Evolutionary conservation across 139 green algal genomes (phyloP).

Genomic region (Yamagishiella unicocca): DNA sequence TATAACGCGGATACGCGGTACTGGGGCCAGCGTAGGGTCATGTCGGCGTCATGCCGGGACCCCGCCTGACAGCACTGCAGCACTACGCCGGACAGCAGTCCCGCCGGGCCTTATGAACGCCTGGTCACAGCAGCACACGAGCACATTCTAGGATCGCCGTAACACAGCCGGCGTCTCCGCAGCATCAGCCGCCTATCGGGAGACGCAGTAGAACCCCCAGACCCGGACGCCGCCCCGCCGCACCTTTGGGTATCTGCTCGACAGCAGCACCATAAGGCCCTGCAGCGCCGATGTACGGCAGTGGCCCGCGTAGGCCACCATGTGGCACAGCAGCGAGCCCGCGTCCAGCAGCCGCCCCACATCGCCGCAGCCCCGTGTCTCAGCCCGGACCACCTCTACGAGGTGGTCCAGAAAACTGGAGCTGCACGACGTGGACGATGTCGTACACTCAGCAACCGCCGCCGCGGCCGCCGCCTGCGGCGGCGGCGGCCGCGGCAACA

Average conservation of each 20-base stretch:
- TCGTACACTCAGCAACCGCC: conserved; percentile 23
- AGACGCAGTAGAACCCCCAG: too few relatives aligned
- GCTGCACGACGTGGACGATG: not conserved
- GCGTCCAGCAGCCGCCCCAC: conserved; percentile 74
- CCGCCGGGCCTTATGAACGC: too few relatives aligned
- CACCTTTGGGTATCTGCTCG: conserved; percentile 75
- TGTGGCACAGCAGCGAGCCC: conserved; percentile 38
- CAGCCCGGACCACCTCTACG: conserved; percentile 63
- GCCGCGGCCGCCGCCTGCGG: not conserved
- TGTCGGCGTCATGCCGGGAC: too few relatives aligned
- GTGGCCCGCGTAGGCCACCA: conserved; percentile 40
- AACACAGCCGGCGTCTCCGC: too few relatives aligned
- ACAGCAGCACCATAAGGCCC: conserved; percentile 74
- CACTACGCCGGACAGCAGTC: too few relatives aligned
- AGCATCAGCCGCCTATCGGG: too few relatives aligned
- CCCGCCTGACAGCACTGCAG: too few relatives aligned
- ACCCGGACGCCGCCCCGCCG: too few relatives aligned
- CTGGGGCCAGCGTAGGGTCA: too few relatives aligned
- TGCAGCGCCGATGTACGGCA: conserved; percentile 65
- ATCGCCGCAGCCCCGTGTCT: conserved; percentile 75
- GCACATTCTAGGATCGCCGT: too few relatives aligned
- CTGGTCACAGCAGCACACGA: too few relatives aligned
- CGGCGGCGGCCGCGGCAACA: conserved; percentile 12
- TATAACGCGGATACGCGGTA: too few relatives aligned
- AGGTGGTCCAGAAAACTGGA: conserved; percentile 51